Evolutionary conservation across 2,329 filamentous ascomycete genomes (phyloP).

Genomic region (Rhynchosporium graminicola): DNA sequence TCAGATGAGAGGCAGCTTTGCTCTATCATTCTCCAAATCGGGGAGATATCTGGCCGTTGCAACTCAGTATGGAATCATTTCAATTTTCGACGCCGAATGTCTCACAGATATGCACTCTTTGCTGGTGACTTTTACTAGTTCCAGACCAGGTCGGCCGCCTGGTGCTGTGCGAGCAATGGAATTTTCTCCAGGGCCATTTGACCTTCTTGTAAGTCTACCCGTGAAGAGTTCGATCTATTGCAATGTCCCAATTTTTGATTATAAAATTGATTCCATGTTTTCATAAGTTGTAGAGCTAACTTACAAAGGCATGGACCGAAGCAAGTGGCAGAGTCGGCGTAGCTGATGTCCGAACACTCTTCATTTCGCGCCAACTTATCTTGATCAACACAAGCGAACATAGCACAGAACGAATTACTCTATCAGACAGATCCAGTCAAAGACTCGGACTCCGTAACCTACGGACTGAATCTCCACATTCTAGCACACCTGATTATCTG

Average conservation of each 20-base stretch:
- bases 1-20: conserved; percentile 69
- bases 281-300: not conserved
- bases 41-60: conserved; percentile 73
- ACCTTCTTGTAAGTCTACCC: conserved; percentile 58
- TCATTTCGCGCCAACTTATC: conserved; percentile 68
- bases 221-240: not conserved
- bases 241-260: not conserved
- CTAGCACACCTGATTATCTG: conserved; percentile 38
- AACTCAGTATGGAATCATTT: conserved; percentile 79
- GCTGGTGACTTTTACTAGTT: conserved; percentile 75
- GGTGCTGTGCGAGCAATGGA: conserved; percentile 89
- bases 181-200: conserved; percentile 87
- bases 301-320: conserved; percentile 75
- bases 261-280: not conserved
- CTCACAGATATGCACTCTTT: conserved; percentile 59
- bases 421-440: conserved; percentile 30
- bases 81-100: conserved; percentile 64
- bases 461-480: conserved; percentile 30
- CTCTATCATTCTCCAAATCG: conserved; percentile 73
- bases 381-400: conserved; percentile 60
- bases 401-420: conserved; percentile 44
- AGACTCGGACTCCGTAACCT: conserved; percentile 36
- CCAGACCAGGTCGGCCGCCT: conserved; percentile 53
- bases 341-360: conserved; percentile 69
- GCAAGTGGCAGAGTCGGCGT: conserved; percentile 76